Conservation (phyloP, 208 protist genomes). For the Wallacemonas rigidus region DNA sequence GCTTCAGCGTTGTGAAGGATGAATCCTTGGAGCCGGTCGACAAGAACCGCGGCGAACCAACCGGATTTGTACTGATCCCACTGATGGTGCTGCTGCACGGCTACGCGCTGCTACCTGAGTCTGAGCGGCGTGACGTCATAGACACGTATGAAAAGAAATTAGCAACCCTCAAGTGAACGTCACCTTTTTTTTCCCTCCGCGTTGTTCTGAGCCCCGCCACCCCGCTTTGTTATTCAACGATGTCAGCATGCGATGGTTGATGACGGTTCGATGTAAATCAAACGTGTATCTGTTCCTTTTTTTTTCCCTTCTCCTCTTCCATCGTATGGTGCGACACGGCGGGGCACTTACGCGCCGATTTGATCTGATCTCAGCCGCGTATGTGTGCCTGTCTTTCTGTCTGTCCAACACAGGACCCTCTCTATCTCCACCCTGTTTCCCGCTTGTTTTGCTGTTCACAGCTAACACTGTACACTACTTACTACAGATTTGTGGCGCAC, state of each 20-base stretch:
- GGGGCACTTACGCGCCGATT: too few relatives aligned
- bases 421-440: too few relatives aligned
- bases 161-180: constrained; percentile 14
- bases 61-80: constrained; percentile 83
- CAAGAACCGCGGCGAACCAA: constrained; percentile 57
- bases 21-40: constrained; percentile 74
- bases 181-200: background rate
- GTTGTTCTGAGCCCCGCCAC: background rate
- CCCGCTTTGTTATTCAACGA: too few relatives aligned
- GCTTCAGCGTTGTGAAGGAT: constrained; percentile 85
- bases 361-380: too few relatives aligned
- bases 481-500: too few relatives aligned
- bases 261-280: background rate
- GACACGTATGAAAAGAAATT: constrained; percentile 55
- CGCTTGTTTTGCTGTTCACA: too few relatives aligned
- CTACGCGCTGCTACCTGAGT: constrained; percentile 69
- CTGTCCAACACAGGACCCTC: too few relatives aligned
- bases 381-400: too few relatives aligned
- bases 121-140: constrained; percentile 68
- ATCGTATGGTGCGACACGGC: too few relatives aligned
- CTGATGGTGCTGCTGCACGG: constrained; percentile 76
- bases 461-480: too few relatives aligned
- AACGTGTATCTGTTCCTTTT: background rate
- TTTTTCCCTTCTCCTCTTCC: constrained; percentile 1
- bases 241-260: too few relatives aligned